Evolutionary conservation across 2,329 filamentous ascomycete species (phyloP), one percentile per base, ranked within the genome.

Genomic region (Penicillium brevicompactum): DNA sequence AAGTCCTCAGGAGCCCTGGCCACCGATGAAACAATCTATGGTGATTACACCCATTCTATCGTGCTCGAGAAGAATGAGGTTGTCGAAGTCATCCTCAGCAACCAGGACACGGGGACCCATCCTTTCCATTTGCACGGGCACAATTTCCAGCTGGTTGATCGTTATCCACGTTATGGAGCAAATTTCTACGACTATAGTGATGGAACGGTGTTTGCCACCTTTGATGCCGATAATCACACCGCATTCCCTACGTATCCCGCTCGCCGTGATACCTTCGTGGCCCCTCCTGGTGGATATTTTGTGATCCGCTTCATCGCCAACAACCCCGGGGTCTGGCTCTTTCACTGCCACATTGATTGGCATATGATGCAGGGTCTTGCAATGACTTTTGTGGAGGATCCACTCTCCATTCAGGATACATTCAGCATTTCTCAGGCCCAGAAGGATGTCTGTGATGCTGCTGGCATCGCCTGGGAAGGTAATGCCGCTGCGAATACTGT

Each of bases 1-100:
- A 44, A 72, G 11, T 55, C 67, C 5, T 51, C 63, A 9, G 68
- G 90, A 3, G 49, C 60, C 5, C 45, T 79, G 16, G 84, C 84
- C 6, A 79, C 76, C 0, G 79, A 90, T 57, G 74, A 84, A 1
- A 61, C 70, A 6, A 74, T 91, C 10, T 92, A 92, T 67, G 88
- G 88, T 41, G 76, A 79, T 16, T 85, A 82, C 71, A 87, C 86
- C 0, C 79, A 90, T 62, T 71, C 86, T 0, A 64, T 69, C 50
- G 60, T 78, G 18, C 64, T 78, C 1, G 41, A 67, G 2, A 67
- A 72, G 45, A 71, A 74, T 46, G 70, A 77, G 46, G 66, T 79
- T 1, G 67, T 80, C 10, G 74, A 79, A 21, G 70, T 80, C 22
- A 57, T 79, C 9, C 43, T 79, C 16, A 78, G 79, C 67, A 79